phyloP scores from a whole-genome alignment of 2,329 filamentous ascomycete species.

The Scopulariopsis brevicaulis region DNA sequence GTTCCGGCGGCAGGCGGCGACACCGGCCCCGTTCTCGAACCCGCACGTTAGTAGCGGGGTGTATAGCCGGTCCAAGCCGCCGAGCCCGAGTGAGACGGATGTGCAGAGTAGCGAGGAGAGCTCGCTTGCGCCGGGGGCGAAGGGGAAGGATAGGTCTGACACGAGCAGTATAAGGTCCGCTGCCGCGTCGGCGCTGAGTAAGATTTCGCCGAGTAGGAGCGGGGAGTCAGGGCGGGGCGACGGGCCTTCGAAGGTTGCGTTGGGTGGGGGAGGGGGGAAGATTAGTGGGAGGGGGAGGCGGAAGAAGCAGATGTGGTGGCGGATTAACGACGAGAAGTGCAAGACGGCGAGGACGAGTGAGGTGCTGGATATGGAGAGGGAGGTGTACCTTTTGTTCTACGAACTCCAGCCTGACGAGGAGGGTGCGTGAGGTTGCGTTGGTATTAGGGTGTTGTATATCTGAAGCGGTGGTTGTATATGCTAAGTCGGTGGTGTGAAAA shows the following conservation, averaged over 20 bases:
- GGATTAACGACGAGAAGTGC: conserved; percentile 94
- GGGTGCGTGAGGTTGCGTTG: background rate
- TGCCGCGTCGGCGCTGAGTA: conserved; percentile 41
- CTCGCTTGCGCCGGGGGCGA: background rate
- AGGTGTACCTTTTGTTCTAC: conserved; percentile 95
- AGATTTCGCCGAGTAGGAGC: conserved; percentile 27
- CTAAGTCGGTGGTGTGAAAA: background rate
- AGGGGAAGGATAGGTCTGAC: conserved; percentile 27
- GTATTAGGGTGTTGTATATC: background rate
- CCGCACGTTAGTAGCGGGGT: conserved; percentile 68
- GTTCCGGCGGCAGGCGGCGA: conserved; percentile 72
- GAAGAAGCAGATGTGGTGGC: conserved; percentile 78
- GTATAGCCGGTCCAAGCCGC: conserved; percentile 42
- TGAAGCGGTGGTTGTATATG: background rate
- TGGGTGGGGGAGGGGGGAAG: background rate
- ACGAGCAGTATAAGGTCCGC: conserved; percentile 43
- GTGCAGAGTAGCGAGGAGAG: background rate
- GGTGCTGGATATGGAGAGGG: conserved; percentile 84
- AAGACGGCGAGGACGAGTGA: conserved; percentile 90
- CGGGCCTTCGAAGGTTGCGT: background rate
- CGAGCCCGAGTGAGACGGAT: background rate
- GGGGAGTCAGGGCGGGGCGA: conserved; percentile 9
- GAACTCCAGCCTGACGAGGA: conserved; percentile 53
- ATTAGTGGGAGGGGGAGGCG: conserved; percentile 19
- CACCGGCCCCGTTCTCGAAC: conserved; percentile 67